phyloP scores from a whole-genome alignment of 2,329 filamentous ascomycete genomes.

The Cladophialophora psammophila region DNA sequence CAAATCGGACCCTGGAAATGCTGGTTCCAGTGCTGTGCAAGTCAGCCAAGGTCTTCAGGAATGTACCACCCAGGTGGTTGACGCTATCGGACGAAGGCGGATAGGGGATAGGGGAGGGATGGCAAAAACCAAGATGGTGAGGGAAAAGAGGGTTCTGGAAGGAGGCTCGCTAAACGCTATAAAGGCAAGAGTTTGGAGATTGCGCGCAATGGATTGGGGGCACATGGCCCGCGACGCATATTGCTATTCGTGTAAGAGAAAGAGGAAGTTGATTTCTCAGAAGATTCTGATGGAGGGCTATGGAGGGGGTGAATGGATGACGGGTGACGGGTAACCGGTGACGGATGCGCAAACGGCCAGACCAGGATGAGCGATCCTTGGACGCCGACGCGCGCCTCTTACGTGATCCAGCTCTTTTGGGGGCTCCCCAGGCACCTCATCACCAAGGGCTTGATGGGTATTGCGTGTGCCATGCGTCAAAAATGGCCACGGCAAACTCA shows the following conservation, averaged over 20 bases:
- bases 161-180: not conserved
- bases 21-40: conserved; percentile 14
- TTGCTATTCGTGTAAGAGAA: conserved; percentile 9
- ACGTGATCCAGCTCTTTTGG: conserved; percentile 16
- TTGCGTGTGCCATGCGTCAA: not conserved
- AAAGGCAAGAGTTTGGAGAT: not conserved
- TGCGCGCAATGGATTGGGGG: not conserved
- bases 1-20: conserved; percentile 19
- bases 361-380: conserved; percentile 18
- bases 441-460: not conserved
- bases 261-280: conserved; percentile 16
- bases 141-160: conserved; percentile 13
- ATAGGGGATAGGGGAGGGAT: conserved; percentile 1
- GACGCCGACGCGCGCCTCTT: conserved; percentile 16
- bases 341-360: not conserved
- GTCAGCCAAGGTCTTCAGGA: conserved; percentile 17
- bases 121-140: conserved; percentile 4
- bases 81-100: conserved; percentile 8
- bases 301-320: not conserved
- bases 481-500: conserved; percentile 7
- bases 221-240: conserved; percentile 3
- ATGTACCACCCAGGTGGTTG: conserved; percentile 3
- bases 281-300: not conserved
- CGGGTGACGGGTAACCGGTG: not conserved
- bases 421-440: not conserved